phyloP scores from a whole-genome alignment of 2,329 filamentous ascomycete genomes.

The Ophiostoma ulmi region DNA sequence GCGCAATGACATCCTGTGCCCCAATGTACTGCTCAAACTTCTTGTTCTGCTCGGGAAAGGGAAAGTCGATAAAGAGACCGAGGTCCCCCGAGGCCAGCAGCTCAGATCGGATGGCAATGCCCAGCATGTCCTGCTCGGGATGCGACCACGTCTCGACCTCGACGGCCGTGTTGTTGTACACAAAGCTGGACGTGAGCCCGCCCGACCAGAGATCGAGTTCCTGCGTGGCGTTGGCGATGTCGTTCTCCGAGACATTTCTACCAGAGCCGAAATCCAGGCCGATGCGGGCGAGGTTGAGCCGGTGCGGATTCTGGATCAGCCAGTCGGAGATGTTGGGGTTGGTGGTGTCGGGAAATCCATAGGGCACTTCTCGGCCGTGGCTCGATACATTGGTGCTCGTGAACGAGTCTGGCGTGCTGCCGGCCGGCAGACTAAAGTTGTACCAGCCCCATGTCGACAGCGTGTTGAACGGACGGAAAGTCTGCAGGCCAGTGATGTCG shows the following conservation, averaged over 20 bases:
- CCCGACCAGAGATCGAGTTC: constrained; percentile 46
- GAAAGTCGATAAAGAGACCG: neutral
- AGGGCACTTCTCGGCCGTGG: neutral
- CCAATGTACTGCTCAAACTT: neutral
- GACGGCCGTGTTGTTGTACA: constrained; percentile 38
- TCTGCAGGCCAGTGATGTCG: constrained; percentile 45
- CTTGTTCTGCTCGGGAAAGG: neutral
- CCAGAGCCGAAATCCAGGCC: neutral
- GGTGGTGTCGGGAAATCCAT: neutral
- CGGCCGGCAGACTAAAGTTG: constrained; percentile 44
- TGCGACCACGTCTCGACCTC: constrained; percentile 43
- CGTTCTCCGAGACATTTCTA: neutral
- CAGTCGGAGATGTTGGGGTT: neutral
- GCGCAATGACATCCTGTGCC: neutral
- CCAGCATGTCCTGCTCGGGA: constrained; percentile 43
- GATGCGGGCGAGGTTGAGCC: neutral
- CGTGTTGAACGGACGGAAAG: constrained; percentile 43
- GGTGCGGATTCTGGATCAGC: constrained; percentile 1
- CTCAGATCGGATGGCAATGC: constrained; percentile 40
- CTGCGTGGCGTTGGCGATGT: neutral
- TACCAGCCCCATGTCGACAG: constrained; percentile 49
- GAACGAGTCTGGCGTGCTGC: constrained; percentile 32
- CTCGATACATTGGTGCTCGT: constrained; percentile 37
- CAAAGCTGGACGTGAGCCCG: constrained; percentile 41
- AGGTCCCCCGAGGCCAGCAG: constrained; percentile 29